Percentiles rank a stretch among this genome's conserved stretches.
Conservation (phyloP, 2,329 filamentous ascomycete genomes). For the Stagonosporopsis vannaccii region DNA sequence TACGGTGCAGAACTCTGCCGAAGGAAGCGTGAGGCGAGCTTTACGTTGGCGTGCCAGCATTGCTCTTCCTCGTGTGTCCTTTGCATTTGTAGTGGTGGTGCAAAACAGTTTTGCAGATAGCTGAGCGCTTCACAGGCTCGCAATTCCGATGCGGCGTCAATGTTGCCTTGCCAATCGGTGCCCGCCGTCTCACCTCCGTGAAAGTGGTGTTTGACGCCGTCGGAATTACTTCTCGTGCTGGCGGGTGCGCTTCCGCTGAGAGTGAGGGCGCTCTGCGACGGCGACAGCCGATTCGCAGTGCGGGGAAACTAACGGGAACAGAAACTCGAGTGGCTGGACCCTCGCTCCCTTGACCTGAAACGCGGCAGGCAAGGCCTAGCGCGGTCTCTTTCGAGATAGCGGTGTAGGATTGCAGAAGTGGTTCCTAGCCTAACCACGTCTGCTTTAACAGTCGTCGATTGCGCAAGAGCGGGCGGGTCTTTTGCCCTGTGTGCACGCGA, state of each 20-base stretch:
- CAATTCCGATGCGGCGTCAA: not conserved
- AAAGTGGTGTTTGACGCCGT: not conserved
- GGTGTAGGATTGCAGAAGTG: slow-evolving; percentile 22
- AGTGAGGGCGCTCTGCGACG: slow-evolving; percentile 13
- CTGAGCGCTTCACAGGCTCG: not conserved
- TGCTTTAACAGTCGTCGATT: slow-evolving; percentile 22
- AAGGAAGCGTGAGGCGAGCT: slow-evolving; percentile 1
- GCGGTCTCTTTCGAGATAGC: slow-evolving; percentile 18
- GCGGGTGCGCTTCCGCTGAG: slow-evolving; percentile 7
- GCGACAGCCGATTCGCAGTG: slow-evolving; percentile 19
- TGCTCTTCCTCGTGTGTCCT: not conserved
- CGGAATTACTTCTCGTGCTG: slow-evolving; percentile 18
- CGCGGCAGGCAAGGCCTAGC: slow-evolving; percentile 13
- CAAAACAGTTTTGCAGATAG: not conserved
- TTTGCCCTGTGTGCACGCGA: not conserved
- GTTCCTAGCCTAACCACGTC: slow-evolving; percentile 31
- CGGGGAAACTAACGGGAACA: slow-evolving; percentile 6
- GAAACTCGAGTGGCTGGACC: slow-evolving; percentile 18
- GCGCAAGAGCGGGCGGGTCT: slow-evolving; percentile 22
- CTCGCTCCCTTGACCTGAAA: slow-evolving; percentile 19
- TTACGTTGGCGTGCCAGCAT: slow-evolving; percentile 2
- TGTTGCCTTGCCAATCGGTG: not conserved
- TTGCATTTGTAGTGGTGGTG: not conserved
- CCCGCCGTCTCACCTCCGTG: not conserved
- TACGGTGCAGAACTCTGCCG: slow-evolving; percentile 2